Evolutionary conservation across 2,329 filamentous ascomycete species (phyloP).

Genomic region (Talaromyces sp.): DNA sequence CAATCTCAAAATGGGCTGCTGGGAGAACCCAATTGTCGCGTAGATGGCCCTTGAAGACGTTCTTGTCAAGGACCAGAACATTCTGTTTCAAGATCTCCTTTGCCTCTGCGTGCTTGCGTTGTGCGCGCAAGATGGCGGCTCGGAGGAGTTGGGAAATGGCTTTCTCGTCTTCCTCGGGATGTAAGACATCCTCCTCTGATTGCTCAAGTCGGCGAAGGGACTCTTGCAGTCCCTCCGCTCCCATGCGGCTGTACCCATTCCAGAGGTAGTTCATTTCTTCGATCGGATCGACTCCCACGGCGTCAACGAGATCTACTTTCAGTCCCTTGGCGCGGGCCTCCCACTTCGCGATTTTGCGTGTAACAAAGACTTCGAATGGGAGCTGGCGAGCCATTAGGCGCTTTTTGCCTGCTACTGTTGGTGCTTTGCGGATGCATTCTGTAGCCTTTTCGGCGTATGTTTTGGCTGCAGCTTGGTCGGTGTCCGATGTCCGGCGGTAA

Average conservation of each 20-base stretch:
- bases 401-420: slow-evolving; percentile 75
- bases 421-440: slow-evolving; percentile 67
- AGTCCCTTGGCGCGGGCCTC: slow-evolving; percentile 68
- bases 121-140: slow-evolving; percentile 62
- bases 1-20: slow-evolving; percentile 81
- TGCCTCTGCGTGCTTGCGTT: slow-evolving; percentile 63
- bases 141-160: slow-evolving; percentile 66
- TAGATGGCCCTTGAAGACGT: slow-evolving; percentile 50
- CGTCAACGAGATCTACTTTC: slow-evolving; percentile 69
- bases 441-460: slow-evolving; percentile 63
- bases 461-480: slow-evolving; percentile 45
- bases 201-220: slow-evolving; percentile 65
- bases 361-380: slow-evolving; percentile 83
- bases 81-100: slow-evolving; percentile 59
- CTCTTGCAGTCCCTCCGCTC: slow-evolving; percentile 58
- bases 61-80: slow-evolving; percentile 59
- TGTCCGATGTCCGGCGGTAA: slow-evolving; percentile 56
- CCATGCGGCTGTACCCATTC: slow-evolving; percentile 85
- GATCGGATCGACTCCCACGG: slow-evolving; percentile 73
- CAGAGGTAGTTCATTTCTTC: slow-evolving; percentile 94
- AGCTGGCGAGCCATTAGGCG: slow-evolving; percentile 84
- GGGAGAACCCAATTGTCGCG: slow-evolving; percentile 64
- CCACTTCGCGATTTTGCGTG: slow-evolving; percentile 85
- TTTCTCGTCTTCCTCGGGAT: slow-evolving; percentile 54
- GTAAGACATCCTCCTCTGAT: slow-evolving; percentile 59